A percentile compares a stretch with the other conserved stretches of the same genome.
These are phyloP conservation scores for Proliferodiscus dingleyae DNA, from an alignment of 2,329 filamentous ascomycete genomes.

Conservation along the genomic window DNA sequence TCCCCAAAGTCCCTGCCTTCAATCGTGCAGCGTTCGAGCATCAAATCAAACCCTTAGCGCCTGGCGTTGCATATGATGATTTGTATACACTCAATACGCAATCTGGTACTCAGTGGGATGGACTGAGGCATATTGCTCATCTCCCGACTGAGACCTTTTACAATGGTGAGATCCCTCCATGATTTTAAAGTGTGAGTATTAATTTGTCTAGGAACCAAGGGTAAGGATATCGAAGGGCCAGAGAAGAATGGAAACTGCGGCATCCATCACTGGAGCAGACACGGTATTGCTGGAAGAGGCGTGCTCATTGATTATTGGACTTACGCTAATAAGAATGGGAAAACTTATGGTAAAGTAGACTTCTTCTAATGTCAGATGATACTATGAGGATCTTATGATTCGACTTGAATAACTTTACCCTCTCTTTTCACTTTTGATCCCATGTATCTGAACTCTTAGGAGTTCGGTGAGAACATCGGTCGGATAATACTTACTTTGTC, in stretches of 20 bases:
- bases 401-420: background rate
- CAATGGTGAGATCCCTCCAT: conserved; percentile 15
- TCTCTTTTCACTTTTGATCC: no score
- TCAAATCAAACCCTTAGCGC: conserved; percentile 25
- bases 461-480: no score
- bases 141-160: conserved; percentile 25
- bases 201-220: conserved; percentile 17
- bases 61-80: conserved; percentile 51
- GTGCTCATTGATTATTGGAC: conserved; percentile 49
- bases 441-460: no score
- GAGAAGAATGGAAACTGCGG: conserved; percentile 25
- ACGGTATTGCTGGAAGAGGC: conserved; percentile 51
- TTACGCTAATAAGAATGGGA: conserved; percentile 34
- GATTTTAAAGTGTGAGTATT: background rate
- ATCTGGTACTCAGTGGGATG: conserved; percentile 54
- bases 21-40: conserved; percentile 32
- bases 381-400: no score
- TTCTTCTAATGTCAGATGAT: no score
- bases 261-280: conserved; percentile 30
- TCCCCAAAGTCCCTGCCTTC: conserved; percentile 35
- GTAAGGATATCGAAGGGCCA: conserved; percentile 23
- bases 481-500: no score
- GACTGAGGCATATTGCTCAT: conserved; percentile 40
- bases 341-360: conserved; percentile 31
- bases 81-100: conserved; percentile 55